phyloP scores from a whole-genome alignment of 1,284 basidiomycete genomes.

The Chalciporus sp. region DNA sequence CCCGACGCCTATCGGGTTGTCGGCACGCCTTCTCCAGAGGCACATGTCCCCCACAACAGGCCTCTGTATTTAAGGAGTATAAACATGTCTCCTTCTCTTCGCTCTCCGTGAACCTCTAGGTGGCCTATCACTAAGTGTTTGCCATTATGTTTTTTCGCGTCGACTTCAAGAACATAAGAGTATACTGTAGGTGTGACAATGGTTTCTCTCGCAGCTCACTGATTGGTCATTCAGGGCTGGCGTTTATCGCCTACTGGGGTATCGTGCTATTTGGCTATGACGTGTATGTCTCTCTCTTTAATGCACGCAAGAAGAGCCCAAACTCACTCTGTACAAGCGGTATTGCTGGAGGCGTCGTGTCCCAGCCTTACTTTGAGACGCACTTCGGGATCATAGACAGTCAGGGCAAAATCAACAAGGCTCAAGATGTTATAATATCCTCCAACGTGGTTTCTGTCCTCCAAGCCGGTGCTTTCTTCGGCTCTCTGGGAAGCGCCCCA shows the following conservation, averaged over 20 bases:
- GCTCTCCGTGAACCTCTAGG: neutral
- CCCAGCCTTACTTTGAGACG: constrained; percentile 58
- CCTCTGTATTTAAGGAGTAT: no score
- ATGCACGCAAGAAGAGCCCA: constrained; percentile 1
- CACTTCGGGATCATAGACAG: constrained; percentile 59
- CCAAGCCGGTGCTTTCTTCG: constrained; percentile 82
- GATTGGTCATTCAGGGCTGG: constrained; percentile 52
- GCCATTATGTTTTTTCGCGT: constrained; percentile 11
- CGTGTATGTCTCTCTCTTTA: constrained; percentile 45
- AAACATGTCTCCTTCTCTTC: neutral
- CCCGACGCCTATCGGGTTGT: no score
- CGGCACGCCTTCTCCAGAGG: no score
- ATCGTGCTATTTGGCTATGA: constrained; percentile 82
- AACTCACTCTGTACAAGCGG: constrained; percentile 36
- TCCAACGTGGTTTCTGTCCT: constrained; percentile 75
- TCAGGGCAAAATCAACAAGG: constrained; percentile 39
- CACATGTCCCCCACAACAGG: no score
- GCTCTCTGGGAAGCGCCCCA: constrained; percentile 66
- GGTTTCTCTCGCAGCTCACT: constrained; percentile 2
- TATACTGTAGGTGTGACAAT: constrained; percentile 49
- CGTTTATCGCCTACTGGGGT: constrained; percentile 75
- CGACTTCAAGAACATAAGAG: constrained; percentile 55
- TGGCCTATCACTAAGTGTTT: neutral
- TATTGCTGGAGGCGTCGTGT: constrained; percentile 69
- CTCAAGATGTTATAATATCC: constrained; percentile 50